Evolutionary conservation across 2,329 filamentous ascomycete genomes (phyloP).

Genomic region (Apiospora kogelbergensis): DNA sequence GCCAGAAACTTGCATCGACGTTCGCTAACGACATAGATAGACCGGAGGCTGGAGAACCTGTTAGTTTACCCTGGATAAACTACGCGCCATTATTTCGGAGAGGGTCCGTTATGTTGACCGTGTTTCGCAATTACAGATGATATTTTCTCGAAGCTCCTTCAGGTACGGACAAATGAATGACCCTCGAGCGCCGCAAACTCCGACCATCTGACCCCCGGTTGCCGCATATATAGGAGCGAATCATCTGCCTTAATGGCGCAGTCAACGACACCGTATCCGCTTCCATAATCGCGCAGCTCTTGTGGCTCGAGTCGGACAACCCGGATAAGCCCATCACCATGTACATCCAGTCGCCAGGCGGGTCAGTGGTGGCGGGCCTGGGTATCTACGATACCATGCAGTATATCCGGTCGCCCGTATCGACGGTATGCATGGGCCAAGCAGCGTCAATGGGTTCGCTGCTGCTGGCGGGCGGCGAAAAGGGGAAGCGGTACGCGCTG

Average conservation of each 20-base stretch:
- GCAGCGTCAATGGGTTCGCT: slow-evolving; percentile 95
- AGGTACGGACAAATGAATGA: slow-evolving; percentile 48
- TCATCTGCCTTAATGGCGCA: slow-evolving; percentile 88
- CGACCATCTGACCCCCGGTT: slow-evolving; percentile 15
- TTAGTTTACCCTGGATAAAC: slow-evolving; percentile 41
- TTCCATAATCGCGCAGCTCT: slow-evolving; percentile 91
- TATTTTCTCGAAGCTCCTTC: slow-evolving; percentile 78
- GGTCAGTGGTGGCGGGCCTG: slow-evolving; percentile 81
- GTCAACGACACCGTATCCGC: slow-evolving; percentile 90
- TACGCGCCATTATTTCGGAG: neutral
- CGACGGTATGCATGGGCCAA: slow-evolving; percentile 91
- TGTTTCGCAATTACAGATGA: slow-evolving; percentile 58
- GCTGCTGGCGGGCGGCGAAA: slow-evolving; percentile 80
- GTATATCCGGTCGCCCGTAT: slow-evolving; percentile 91
- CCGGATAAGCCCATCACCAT: slow-evolving; percentile 93
- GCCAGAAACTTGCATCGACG: slow-evolving; percentile 1
- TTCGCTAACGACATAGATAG: slow-evolving; percentile 50
- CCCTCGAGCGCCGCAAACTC: neutral
- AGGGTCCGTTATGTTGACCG: neutral
- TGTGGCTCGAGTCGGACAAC: slow-evolving; percentile 97
- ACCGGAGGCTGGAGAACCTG: slow-evolving; percentile 76
- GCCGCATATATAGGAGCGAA: slow-evolving; percentile 67
- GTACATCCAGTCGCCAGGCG: slow-evolving; percentile 96
- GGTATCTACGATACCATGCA: slow-evolving; percentile 99
- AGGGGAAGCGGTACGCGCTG: slow-evolving; percentile 82